phyloP scores from a whole-genome alignment of 1,284 basidiomycete species.

The Xerocomus nothofagi region DNA sequence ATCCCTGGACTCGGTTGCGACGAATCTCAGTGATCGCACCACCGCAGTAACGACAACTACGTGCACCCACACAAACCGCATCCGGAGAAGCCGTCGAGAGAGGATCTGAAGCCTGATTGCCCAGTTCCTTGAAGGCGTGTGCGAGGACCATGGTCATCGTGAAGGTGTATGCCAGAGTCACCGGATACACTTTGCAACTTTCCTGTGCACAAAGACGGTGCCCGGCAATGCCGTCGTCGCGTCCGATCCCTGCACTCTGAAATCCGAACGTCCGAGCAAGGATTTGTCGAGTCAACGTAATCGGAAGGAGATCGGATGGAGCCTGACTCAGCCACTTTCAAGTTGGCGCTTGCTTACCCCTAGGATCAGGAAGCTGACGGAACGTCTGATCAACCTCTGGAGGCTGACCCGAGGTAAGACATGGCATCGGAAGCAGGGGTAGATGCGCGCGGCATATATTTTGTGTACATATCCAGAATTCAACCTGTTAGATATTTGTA shows the following conservation, averaged over 20 bases:
- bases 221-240: slow-evolving; percentile 43
- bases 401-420: no score
- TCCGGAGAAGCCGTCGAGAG: no score
- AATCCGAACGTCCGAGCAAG: slow-evolving; percentile 57
- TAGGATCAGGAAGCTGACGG: slow-evolving; percentile 21
- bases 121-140: slow-evolving; percentile 20
- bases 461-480: no score
- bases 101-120: slow-evolving; percentile 1
- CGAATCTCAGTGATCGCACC: slow-evolving; percentile 22
- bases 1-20: not conserved
- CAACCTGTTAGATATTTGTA: no score
- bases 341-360: slow-evolving; percentile 16
- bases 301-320: no score
- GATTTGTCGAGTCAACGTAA: slow-evolving; percentile 30
- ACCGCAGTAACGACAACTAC: slow-evolving; percentile 27
- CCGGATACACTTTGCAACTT: slow-evolving; percentile 45
- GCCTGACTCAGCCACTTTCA: no score
- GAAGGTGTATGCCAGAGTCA: no score
- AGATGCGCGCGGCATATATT: no score
- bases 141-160: slow-evolving; percentile 28
- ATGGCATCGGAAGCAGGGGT: no score
- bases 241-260: slow-evolving; percentile 46
- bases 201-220: slow-evolving; percentile 51
- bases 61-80: not conserved
- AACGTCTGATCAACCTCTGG: slow-evolving; percentile 25